Base-by-base conservation (phyloP, 768 basidiomycete species). In the Mycena pura region DNA sequence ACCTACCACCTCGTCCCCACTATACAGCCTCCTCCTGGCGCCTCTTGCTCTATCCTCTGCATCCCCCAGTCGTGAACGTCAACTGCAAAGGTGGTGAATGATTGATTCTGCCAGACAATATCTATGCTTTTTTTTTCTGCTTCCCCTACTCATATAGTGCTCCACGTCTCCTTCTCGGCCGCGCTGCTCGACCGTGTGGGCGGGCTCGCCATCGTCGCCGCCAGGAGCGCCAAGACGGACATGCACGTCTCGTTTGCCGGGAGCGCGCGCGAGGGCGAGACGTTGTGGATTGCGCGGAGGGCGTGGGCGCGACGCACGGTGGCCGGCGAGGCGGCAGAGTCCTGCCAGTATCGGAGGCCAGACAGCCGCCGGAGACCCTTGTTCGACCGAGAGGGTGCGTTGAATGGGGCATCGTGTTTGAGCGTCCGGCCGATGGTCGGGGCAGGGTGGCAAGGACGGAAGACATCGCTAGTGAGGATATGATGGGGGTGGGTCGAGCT, bases 81-180 rank as follows among this genome's bases (percentile, higher is more conserved):
- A 65, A 65, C 56, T 65, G 60, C 17, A 65, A 65, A 54, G 50
- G 50, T 6, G 47, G 64, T 65, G 32, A 22, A 48, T 48, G 38
- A 13, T 36, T 24, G 7, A 7, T 17, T 21, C 11, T 36, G 11
- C 2, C 4, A 22, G 9, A n/a, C n/a, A n/a, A n/a, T n/a, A n/a
- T 28, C 13, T 7, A n/a, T 51, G 13, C 10, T 13, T 31, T 17
- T 7, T 21, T 9, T 40, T 22, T 51, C 25, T 11, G 5, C 41
- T 14, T 13, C 22, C 5, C 19, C 21, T 45, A 5, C 8, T 17
- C 2, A 13, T 52, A 25, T 44, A 66, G 64, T 62, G 8, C 60
- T 66, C 1, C 64, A 66, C 48, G 64, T 60, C 22, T 58, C 64
- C 4, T n/a, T 66, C 29, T 66, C 64, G 24, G 51, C 64, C 13